These are phyloP conservation scores for Lophiostoma macrostomum DNA, from an alignment of 495 filamentous ascomycete species.

Conservation along the genomic window DNA sequence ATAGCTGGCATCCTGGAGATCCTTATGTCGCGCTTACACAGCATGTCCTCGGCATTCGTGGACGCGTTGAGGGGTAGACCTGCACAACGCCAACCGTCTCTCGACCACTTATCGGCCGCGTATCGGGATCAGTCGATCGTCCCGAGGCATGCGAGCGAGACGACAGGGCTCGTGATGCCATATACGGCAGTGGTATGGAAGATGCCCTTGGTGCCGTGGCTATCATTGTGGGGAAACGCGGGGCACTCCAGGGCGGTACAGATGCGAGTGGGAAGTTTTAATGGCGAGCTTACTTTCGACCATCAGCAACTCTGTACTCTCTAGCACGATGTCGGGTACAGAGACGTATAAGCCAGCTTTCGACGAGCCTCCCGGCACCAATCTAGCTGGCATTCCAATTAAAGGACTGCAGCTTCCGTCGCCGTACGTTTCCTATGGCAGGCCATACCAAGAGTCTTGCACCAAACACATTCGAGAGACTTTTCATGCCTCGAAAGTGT, in stretches of 20 bases:
- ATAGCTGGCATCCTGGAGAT: background rate
- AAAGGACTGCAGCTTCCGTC: slow-evolving; percentile 14
- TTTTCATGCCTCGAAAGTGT: slow-evolving; percentile 54
- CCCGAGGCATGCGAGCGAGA: slow-evolving; percentile 1
- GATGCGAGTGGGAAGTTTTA: background rate
- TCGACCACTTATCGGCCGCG: no score
- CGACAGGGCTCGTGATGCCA: slow-evolving; percentile 1
- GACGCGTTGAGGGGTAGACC: slow-evolving; percentile 4
- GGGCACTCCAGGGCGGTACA: background rate
- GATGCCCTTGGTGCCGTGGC: background rate
- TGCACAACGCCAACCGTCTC: no score
- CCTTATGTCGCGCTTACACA: background rate
- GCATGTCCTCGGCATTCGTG: background rate
- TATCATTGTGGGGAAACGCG: slow-evolving; percentile 2
- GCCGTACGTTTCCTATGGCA: slow-evolving; percentile 40
- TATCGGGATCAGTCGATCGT: background rate
- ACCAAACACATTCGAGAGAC: slow-evolving; percentile 45
- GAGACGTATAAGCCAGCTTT: slow-evolving; percentile 14
- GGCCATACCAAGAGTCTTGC: slow-evolving; percentile 39
- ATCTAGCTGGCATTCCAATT: slow-evolving; percentile 11
- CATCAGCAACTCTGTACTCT: background rate
- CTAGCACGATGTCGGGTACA: background rate
- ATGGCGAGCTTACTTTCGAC: background rate
- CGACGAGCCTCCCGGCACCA: slow-evolving; percentile 7
- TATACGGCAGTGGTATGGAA: background rate